Evolutionary conservation across 2,329 filamentous ascomycete genomes (phyloP).

Genomic region (Gyromitra esculenta): DNA sequence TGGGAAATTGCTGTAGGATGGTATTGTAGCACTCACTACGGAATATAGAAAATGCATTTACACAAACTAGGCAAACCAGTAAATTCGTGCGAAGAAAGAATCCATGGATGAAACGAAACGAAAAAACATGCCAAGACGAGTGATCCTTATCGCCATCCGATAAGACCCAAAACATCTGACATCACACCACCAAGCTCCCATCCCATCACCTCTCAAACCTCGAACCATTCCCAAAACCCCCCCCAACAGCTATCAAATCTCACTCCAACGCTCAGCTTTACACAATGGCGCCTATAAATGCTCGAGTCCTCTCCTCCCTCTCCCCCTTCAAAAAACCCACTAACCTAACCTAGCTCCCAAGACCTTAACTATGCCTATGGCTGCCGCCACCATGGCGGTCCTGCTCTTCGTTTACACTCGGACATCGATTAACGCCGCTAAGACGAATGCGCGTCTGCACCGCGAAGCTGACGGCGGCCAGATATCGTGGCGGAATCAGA

Average conservation of each 20-base stretch:
- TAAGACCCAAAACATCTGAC: conserved; percentile 24
- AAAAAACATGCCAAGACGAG: background rate
- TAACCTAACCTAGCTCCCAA: conserved; percentile 54
- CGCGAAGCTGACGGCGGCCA: conserved; percentile 69
- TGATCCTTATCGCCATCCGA: conserved; percentile 28
- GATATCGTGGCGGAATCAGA: conserved; percentile 68
- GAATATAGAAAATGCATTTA: too few species aligned
- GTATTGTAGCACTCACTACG: too few species aligned
- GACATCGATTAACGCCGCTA: conserved; percentile 73
- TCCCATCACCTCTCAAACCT: background rate
- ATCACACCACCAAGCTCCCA: conserved; percentile 23
- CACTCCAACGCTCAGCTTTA: background rate
- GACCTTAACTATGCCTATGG: conserved; percentile 65
- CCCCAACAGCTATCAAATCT: background rate
- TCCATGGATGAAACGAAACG: too few species aligned
- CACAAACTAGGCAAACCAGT: too few species aligned
- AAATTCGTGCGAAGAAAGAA: too few species aligned
- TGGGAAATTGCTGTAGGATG: too few species aligned
- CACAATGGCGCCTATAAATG: conserved; percentile 46
- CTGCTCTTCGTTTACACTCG: conserved; percentile 69
- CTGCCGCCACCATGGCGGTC: conserved; percentile 67
- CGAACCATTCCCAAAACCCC: background rate
- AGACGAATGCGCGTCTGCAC: conserved; percentile 70
- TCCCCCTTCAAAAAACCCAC: conserved; percentile 1
- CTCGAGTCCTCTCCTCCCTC: conserved; percentile 38